Base-by-base conservation (phyloP, 2,329 filamentous ascomycete genomes). In the Triangularia verruculosa region DNA sequence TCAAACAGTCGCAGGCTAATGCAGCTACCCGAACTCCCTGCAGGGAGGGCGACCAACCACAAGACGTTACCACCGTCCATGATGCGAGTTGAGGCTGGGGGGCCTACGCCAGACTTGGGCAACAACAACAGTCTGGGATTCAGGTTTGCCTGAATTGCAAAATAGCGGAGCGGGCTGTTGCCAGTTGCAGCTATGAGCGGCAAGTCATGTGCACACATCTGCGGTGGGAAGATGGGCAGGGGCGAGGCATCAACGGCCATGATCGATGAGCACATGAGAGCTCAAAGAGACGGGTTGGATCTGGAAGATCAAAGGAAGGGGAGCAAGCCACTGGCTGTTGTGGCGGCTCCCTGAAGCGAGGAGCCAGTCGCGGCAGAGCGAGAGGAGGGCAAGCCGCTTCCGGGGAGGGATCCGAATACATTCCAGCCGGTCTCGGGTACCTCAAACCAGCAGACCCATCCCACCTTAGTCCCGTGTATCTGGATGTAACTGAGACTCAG, bases 1-100 rank as follows among this genome's bases (percentile, higher is more conserved):
- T 68, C 72, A 72, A 73, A 72, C 70, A 73, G 72, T 64, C 60
- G 64, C 57, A 60, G 63, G 61, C 70, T 69, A 71, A 70, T 72
- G 70, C 70, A 66, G 58, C 64, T 67, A 68, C 66, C 70, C 70
- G 68, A 27, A 9, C 59, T 61, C 57, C 62, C 24, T 66, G 67
- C 65, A 68, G 56, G 61, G 63, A 28, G 30, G 30, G 43, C 30
- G 39, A 53, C 64, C 63, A 68, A 64, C 60, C 59, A 66, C 13
- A 24, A 62, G 17, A 61, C 22, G 24, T 28, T 54, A n/a, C 22
- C 13, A 27, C 51, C 11, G 22, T 62, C 55, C 55, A 59, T 28
- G 60, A 56, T 60, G 58, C 58, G 47, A 5, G 39, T 22, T 47
- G 39, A 47, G 39, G 17, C 39, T 47, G n/a, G 39, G 17, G 39